Evolutionary conservation across 352 stramenopile species (phyloP).

Genomic region (Phytophthora pini): DNA sequence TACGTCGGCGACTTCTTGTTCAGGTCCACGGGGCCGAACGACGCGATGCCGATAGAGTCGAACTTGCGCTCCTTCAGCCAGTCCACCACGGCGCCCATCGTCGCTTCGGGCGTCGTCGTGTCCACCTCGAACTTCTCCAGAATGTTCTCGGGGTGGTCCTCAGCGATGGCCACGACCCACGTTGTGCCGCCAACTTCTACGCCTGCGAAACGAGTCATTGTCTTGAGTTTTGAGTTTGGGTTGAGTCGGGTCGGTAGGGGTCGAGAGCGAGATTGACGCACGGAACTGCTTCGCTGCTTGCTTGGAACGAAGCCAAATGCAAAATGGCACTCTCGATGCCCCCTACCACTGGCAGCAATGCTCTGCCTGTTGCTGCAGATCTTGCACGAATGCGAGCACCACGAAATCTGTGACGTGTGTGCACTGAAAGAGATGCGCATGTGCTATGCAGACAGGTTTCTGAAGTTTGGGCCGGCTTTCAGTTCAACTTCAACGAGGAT

Average conservation of each 20-base stretch:
- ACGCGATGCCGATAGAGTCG: conserved; percentile 92
- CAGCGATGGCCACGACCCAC: conserved; percentile 93
- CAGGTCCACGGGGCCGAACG: conserved; percentile 94
- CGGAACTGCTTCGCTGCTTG: not conserved
- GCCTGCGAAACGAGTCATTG: conserved; percentile 5
- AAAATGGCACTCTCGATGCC: not conserved
- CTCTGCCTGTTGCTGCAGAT: not conserved
- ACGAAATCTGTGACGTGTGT: no score
- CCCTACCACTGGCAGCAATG: not conserved
- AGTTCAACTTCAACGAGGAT: conserved; percentile 1
- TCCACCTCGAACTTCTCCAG: conserved; percentile 78
- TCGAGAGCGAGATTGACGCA: not conserved
- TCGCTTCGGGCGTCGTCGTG: conserved; percentile 88
- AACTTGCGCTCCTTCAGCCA: conserved; percentile 89
- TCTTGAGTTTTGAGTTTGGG: not conserved
- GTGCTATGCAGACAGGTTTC: no score
- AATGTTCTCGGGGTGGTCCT: conserved; percentile 89
- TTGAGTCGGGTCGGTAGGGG: not conserved
- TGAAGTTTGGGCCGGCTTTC: not conserved
- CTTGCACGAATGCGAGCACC: no score
- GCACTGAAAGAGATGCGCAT: no score
- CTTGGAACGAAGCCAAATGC: not conserved
- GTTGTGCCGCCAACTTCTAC: conserved; percentile 93
- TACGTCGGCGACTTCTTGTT: conserved; percentile 85
- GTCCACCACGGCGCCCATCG: conserved; percentile 70